Conservation (phyloP, 768 basidiomycete species). For the Collybiopsis confluens region DNA sequence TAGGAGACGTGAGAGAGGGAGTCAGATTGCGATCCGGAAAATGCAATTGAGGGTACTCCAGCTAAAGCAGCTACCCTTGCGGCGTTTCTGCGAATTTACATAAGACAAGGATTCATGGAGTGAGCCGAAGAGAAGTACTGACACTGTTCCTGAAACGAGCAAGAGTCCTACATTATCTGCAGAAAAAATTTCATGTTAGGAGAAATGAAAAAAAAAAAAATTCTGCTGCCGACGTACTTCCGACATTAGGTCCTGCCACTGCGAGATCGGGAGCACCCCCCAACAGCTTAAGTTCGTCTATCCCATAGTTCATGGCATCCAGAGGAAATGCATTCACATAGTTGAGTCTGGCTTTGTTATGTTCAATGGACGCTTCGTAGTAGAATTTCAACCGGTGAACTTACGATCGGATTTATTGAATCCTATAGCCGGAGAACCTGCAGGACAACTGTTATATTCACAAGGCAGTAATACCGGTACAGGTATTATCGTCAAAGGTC, state of each 20-base stretch:
- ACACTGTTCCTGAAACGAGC: conserved; percentile 38
- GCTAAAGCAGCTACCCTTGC: conserved; percentile 43
- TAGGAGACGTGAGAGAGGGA: conserved; percentile 42
- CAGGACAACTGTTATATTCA: conserved; percentile 38
- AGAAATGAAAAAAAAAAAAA: not conserved
- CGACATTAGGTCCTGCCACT: conserved; percentile 43
- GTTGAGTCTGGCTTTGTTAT: conserved; percentile 26
- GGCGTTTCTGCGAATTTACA: conserved; percentile 34
- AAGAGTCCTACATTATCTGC: conserved; percentile 26
- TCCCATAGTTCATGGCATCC: conserved; percentile 34
- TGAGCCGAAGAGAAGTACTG: too few relatives aligned
- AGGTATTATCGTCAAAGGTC: conserved; percentile 28
- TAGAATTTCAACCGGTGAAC: not conserved
- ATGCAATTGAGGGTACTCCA: conserved; percentile 48
- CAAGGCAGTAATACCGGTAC: conserved; percentile 26
- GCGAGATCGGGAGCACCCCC: conserved; percentile 36
- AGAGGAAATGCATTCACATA: conserved; percentile 35
- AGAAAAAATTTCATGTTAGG: too few relatives aligned
- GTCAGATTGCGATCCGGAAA: conserved; percentile 32
- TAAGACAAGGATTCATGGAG: too few relatives aligned
- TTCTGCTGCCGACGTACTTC: conserved; percentile 25
- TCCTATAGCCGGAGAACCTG: conserved; percentile 38
- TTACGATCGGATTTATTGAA: conserved; percentile 30
- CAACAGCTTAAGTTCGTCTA: conserved; percentile 41
- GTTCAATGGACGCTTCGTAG: not conserved